phyloP scores from a whole-genome alignment of 2,329 filamentous ascomycete species.

The Pseudogymnoascus sp. region DNA sequence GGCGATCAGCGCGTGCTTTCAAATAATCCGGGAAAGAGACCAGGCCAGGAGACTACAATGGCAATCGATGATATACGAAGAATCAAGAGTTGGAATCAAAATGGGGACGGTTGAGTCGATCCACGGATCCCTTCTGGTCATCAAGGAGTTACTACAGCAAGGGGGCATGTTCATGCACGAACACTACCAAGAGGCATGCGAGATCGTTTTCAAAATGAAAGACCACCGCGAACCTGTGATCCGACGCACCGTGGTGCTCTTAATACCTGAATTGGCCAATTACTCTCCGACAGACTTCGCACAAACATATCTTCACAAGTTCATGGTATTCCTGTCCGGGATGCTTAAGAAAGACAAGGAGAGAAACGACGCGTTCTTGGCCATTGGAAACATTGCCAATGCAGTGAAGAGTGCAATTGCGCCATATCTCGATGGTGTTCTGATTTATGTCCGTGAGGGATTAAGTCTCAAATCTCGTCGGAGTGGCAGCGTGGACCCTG shows the following conservation, averaged over 20 bases:
- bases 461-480: conserved; percentile 65
- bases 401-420: conserved; percentile 92
- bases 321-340: conserved; percentile 91
- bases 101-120: conserved; percentile 76
- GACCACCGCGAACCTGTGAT: conserved; percentile 86
- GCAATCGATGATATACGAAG: conserved; percentile 86
- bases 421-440: conserved; percentile 87
- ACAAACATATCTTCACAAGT: conserved; percentile 79
- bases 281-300: conserved; percentile 91
- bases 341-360: conserved; percentile 95
- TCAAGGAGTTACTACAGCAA: conserved; percentile 87
- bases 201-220: conserved; percentile 85
- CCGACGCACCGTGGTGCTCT: conserved; percentile 77
- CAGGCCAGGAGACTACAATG: conserved; percentile 76
- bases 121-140: conserved; percentile 86
- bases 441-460: conserved; percentile 88
- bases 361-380: conserved; percentile 85
- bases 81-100: conserved; percentile 71
- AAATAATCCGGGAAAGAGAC: conserved; percentile 90
- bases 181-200: conserved; percentile 83
- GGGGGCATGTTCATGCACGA: conserved; percentile 99
- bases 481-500: conserved; percentile 53
- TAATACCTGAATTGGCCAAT: conserved; percentile 86
- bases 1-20: conserved; percentile 88
- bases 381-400: conserved; percentile 92